A percentile compares a stretch with the other conserved stretches of the same genome.
Evolutionary conservation across 225 moss, liverwort and hornwort species (phyloP).

Genomic region (Bryoerythrophyllum caledonicum): DNA sequence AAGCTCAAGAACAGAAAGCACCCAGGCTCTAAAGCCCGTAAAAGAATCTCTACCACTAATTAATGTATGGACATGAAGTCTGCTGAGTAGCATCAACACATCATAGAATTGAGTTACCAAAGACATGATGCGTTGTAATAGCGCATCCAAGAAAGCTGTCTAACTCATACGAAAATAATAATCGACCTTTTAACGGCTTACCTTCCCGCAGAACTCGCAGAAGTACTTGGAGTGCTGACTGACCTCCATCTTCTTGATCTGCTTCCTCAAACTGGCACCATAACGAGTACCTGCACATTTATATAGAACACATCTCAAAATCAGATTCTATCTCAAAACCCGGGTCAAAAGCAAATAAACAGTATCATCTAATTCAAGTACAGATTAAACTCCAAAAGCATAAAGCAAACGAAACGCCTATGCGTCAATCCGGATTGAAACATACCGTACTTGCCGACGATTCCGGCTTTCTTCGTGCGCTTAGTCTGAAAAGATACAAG

Average conservation of each 20-base stretch:
- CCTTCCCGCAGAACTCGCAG: conserved; percentile 85
- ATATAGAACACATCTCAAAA: not conserved
- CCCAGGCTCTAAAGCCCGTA: too few species aligned
- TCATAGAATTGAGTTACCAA: not conserved
- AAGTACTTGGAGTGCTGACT: conserved; percentile 81
- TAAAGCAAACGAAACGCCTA: too few species aligned
- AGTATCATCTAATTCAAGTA: too few species aligned
- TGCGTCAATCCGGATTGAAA: not conserved
- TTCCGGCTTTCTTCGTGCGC: conserved; percentile 84
- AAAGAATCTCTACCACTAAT: not conserved
- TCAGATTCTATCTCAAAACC: not conserved
- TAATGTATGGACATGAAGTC: too few species aligned
- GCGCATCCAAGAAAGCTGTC: not conserved
- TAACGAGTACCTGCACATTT: conserved; percentile 58
- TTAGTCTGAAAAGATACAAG: conserved; percentile 46
- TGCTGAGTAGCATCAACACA: too few species aligned
- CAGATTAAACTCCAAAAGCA: too few species aligned
- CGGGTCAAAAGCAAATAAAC: too few species aligned
- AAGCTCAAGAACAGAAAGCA: too few species aligned
- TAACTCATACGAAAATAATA: too few species aligned
- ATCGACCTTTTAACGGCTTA: not conserved
- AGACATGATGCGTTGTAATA: too few species aligned
- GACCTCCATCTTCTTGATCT: conserved; percentile 90
- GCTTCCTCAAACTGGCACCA: conserved; percentile 83
- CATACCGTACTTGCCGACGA: conserved; percentile 73